Evolutionary conservation across 2,329 filamentous ascomycete genomes (phyloP).

Genomic region (Aspergillus brasiliensis): DNA sequence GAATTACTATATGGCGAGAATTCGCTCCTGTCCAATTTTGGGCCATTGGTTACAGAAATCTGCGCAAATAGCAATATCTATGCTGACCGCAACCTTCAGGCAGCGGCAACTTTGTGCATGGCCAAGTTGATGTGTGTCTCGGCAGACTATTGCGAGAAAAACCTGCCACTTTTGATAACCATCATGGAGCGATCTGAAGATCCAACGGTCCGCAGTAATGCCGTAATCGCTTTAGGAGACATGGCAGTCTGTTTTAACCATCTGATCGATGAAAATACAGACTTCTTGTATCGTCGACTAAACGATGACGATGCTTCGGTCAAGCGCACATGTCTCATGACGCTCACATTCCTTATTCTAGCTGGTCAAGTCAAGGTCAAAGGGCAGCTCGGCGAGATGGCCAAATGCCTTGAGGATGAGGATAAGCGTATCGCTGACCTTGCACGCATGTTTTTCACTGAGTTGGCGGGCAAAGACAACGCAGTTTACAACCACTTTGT

Average conservation of each 20-base stretch:
- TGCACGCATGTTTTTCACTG: conserved; percentile 96
- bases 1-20: conserved; percentile 81
- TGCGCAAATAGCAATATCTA: conserved; percentile 94
- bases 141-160: conserved; percentile 91
- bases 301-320: conserved; percentile 87
- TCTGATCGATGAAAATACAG: conserved; percentile 97
- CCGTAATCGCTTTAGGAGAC: conserved; percentile 93
- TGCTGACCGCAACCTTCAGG: conserved; percentile 84
- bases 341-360: conserved; percentile 92
- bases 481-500: conserved; percentile 99
- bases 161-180: conserved; percentile 90
- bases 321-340: conserved; percentile 98
- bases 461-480: conserved; percentile 96
- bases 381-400: conserved; percentile 97
- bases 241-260: conserved; percentile 99
- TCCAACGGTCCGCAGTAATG: conserved; percentile 90
- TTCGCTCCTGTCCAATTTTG: conserved; percentile 86
- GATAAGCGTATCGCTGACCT: conserved; percentile 93
- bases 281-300: conserved; percentile 91
- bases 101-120: conserved; percentile 88
- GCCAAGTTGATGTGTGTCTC: conserved; percentile 99
- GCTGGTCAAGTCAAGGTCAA: conserved; percentile 99
- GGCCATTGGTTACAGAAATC: conserved; percentile 87
- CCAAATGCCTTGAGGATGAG: conserved; percentile 95
- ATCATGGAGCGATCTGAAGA: conserved; percentile 95